A percentile compares a stretch with the other conserved stretches of the same genome.
Evolutionary conservation across 345 rosid species (phyloP).

Genomic region (Aegle marmelos): DNA sequence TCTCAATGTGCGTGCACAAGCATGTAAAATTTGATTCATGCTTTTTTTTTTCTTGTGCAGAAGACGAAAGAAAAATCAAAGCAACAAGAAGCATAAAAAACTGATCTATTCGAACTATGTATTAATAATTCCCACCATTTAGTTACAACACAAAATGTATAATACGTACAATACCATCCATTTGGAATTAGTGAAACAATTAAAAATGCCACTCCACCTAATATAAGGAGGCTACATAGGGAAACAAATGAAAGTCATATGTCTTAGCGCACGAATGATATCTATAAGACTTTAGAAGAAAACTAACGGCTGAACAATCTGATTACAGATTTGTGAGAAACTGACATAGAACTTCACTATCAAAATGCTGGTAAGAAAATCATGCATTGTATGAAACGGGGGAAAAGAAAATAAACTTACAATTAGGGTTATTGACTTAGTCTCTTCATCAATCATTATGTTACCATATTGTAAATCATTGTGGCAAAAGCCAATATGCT

Average conservation of each 20-base stretch:
- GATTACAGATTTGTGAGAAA: neutral
- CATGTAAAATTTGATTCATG: neutral
- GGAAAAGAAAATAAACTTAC: conserved; percentile 45
- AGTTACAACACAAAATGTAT: neutral
- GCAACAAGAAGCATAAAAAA: neutral
- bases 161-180: neutral
- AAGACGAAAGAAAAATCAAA: neutral
- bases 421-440: conserved; percentile 79
- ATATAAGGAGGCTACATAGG: neutral
- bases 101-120: neutral
- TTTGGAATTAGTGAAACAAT: neutral
- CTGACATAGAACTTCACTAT: neutral
- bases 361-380: neutral
- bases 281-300: neutral
- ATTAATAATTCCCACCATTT: neutral
- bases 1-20: neutral
- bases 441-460: conserved; percentile 88
- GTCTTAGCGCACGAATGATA: neutral
- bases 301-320: neutral
- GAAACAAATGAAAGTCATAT: neutral
- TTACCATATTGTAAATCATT: conserved; percentile 97
- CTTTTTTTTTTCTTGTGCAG: neutral
- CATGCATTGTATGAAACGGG: neutral
- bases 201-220: neutral
- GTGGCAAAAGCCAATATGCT: conserved; percentile 74